Conservation (phyloP, 208 protist genomes). For the Crithidia mellificae region DNA sequence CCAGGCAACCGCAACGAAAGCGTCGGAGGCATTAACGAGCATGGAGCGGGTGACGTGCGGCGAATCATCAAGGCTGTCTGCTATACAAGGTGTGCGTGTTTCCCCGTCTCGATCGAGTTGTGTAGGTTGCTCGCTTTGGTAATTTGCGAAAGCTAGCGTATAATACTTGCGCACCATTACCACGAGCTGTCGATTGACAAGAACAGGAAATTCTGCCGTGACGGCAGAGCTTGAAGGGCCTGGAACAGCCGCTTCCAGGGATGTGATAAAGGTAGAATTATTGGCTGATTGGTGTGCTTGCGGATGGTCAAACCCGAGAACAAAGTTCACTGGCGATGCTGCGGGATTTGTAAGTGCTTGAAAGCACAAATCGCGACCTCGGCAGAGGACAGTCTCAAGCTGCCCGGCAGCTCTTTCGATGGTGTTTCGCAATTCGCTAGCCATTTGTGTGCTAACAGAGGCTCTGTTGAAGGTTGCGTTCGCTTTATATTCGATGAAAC, state of each 20-base stretch:
- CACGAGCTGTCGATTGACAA: slow-evolving; percentile 2
- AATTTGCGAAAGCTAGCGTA: background rate
- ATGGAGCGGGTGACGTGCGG: slow-evolving; percentile 23
- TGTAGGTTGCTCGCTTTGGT: no score
- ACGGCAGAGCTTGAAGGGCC: background rate
- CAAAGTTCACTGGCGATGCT: background rate
- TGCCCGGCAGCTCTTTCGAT: slow-evolving; percentile 2
- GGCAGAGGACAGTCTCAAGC: slow-evolving; percentile 6
- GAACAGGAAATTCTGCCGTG: slow-evolving; percentile 17
- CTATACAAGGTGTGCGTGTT: no score
- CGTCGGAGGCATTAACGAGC: background rate
- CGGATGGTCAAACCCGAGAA: slow-evolving; percentile 8
- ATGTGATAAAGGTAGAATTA: background rate
- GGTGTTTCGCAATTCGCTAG: background rate
- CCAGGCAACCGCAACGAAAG: slow-evolving; percentile 19
- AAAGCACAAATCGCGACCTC: background rate
- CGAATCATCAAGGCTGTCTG: slow-evolving; percentile 16
- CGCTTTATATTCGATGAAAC: no score
- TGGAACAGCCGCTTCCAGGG: background rate
- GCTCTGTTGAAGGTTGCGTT: no score
- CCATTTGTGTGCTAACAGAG: background rate
- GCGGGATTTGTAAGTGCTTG: background rate
- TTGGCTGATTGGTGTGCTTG: background rate
- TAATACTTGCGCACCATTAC: background rate
- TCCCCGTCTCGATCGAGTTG: background rate